Conservation (phyloP, 306 rosid genomes). For the Ormosia emarginata region DNA sequence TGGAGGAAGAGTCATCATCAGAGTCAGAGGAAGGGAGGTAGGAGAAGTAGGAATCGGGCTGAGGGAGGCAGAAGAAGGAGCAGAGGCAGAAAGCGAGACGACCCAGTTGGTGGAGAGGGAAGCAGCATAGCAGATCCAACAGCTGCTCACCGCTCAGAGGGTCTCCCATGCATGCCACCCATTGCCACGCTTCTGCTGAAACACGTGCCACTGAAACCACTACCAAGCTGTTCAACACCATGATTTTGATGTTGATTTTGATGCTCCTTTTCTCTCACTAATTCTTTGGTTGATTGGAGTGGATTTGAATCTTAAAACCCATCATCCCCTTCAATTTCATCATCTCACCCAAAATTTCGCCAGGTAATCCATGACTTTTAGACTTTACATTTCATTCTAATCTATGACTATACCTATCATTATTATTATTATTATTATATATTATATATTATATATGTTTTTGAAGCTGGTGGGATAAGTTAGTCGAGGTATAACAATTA, state of each 20-base stretch:
- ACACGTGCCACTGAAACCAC: slow-evolving; percentile 62
- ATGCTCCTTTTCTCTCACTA: not conserved
- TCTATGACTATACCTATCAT: not conserved
- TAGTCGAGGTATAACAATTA: too few relatives aligned
- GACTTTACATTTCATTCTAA: not conserved
- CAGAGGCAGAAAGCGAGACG: slow-evolving; percentile 68
- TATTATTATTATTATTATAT: not conserved
- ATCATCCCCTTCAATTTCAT: not conserved
- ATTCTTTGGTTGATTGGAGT: not conserved
- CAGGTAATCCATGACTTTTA: not conserved
- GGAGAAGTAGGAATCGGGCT: slow-evolving; percentile 38
- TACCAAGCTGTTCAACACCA: slow-evolving; percentile 69
- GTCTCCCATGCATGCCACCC: slow-evolving; percentile 50
- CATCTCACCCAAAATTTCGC: not conserved
- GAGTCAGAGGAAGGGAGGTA: slow-evolving; percentile 39
- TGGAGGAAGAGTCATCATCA: slow-evolving; percentile 32
- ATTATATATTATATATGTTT: too few relatives aligned
- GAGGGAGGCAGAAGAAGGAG: slow-evolving; percentile 69
- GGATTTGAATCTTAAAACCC: not conserved
- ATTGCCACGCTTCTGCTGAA: slow-evolving; percentile 72
- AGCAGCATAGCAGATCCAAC: slow-evolving; percentile 55
- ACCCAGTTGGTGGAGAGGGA: slow-evolving; percentile 74
- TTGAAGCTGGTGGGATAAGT: too few relatives aligned
- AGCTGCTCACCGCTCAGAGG: slow-evolving; percentile 52
- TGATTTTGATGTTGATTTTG: not conserved